A percentile compares a stretch with the other conserved stretches of the same genome.
Evolutionary conservation across 768 basidiomycete species (phyloP).

Genomic region (Trametes gibbosa): DNA sequence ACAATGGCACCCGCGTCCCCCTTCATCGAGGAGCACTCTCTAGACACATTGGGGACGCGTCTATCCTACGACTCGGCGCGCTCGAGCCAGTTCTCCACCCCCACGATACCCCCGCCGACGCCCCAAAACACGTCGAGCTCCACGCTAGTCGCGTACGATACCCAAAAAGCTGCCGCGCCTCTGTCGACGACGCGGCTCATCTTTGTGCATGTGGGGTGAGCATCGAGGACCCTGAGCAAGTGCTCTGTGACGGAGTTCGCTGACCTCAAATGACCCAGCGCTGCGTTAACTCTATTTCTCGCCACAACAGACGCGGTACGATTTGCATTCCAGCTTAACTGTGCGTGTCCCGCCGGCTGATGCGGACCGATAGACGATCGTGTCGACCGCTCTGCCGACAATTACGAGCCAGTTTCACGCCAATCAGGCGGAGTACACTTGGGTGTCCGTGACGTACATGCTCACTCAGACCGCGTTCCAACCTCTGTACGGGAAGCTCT

Average conservation of each 20-base stretch:
- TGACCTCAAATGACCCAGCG: conserved; percentile 40
- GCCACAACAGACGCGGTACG: conserved; percentile 81
- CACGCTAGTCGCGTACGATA: conserved; percentile 22
- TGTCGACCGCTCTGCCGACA: conserved; percentile 82
- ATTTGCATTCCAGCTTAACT: conserved; percentile 2
- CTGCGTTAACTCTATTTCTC: conserved; percentile 77
- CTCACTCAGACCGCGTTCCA: conserved; percentile 85
- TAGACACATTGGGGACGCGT: not conserved
- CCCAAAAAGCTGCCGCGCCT: conserved; percentile 8
- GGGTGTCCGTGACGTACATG: conserved; percentile 85
- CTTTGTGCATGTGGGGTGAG: conserved; percentile 67
- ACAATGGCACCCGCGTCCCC: not conserved
- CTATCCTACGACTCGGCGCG: conserved; percentile 11
- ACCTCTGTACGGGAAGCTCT: conserved; percentile 77
- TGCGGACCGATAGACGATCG: conserved; percentile 49
- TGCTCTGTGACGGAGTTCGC: conserved; percentile 4
- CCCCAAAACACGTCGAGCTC: conserved; percentile 22
- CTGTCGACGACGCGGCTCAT: conserved; percentile 59
- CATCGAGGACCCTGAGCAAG: conserved; percentile 9
- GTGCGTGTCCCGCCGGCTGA: conserved; percentile 27
- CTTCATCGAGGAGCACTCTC: not conserved
- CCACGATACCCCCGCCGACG: conserved; percentile 6
- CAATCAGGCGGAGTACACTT: conserved; percentile 72
- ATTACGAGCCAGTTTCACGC: conserved; percentile 70
- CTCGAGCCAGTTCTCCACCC: conserved; percentile 8